Evolutionary conservation across 441 rosid genomes (phyloP).

Genomic region (Erodium trifolium): DNA sequence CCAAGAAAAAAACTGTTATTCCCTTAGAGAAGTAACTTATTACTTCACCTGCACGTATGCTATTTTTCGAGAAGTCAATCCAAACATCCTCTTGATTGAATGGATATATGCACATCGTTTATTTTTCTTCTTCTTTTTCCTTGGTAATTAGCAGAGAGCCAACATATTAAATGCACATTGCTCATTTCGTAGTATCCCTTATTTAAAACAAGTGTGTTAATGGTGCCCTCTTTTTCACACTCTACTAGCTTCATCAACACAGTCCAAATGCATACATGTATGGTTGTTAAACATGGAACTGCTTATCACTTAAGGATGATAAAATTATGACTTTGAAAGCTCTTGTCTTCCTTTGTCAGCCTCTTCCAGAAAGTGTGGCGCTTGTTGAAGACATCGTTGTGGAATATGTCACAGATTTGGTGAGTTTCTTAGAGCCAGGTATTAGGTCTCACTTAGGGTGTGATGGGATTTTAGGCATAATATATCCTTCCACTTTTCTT

Average conservation of each 20-base stretch:
- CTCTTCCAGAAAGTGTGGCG: constrained; percentile 84
- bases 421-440: constrained; percentile 20
- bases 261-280: neutral
- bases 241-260: no score
- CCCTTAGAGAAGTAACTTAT: no score
- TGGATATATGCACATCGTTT: neutral
- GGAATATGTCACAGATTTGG: constrained; percentile 86
- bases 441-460: neutral
- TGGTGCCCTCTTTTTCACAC: neutral
- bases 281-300: neutral
- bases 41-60: no score
- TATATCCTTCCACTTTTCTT: constrained; percentile 7
- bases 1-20: no score
- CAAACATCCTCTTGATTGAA: neutral
- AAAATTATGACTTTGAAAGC: neutral
- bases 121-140: neutral
- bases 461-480: constrained; percentile 4
- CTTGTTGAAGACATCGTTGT: constrained; percentile 90
- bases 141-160: neutral
- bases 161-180: neutral
- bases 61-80: no score
- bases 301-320: neutral
- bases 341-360: constrained; percentile 35
- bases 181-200: neutral
- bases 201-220: neutral